phyloP scores from a whole-genome alignment of 192 early-diverging fungal species.

The Backusella macrospora region DNA sequence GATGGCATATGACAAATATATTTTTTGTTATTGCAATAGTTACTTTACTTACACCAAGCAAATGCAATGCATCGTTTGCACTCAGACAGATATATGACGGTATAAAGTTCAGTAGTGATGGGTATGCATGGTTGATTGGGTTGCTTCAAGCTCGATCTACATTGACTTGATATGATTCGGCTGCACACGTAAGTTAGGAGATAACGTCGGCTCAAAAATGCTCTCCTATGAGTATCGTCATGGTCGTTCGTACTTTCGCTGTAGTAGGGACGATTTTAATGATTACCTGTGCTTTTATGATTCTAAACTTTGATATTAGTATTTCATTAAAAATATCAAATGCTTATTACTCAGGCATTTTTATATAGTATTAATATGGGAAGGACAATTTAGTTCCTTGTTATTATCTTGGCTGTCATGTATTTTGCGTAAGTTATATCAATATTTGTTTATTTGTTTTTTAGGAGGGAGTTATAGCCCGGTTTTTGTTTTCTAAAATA shows the following conservation, averaged over 20 bases:
- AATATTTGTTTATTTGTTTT: neutral
- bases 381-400: constrained; percentile 44
- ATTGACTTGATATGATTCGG: constrained; percentile 47
- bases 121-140: constrained; percentile 51
- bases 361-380: constrained; percentile 41
- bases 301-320: constrained; percentile 44
- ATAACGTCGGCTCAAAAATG: constrained; percentile 45
- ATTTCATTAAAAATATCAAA: constrained; percentile 26
- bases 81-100: constrained; percentile 30
- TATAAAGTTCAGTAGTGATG: constrained; percentile 42
- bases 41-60: constrained; percentile 14
- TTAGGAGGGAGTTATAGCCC: no score
- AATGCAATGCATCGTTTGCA: constrained; percentile 8
- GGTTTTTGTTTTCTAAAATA: neutral
- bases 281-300: constrained; percentile 44
- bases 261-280: constrained; percentile 44
- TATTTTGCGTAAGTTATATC: constrained; percentile 17
- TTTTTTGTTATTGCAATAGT: constrained; percentile 23
- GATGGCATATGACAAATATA: constrained; percentile 28
- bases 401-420: constrained; percentile 42
- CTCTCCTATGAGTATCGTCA: constrained; percentile 48
- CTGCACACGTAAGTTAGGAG: constrained; percentile 37
- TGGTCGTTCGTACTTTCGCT: constrained; percentile 32
- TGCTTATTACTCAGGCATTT: constrained; percentile 42
- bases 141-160: constrained; percentile 52